These are phyloP conservation scores for Davidsoniella virescens DNA, from an alignment of 2,329 filamentous ascomycete genomes.

Conservation along the genomic window DNA sequence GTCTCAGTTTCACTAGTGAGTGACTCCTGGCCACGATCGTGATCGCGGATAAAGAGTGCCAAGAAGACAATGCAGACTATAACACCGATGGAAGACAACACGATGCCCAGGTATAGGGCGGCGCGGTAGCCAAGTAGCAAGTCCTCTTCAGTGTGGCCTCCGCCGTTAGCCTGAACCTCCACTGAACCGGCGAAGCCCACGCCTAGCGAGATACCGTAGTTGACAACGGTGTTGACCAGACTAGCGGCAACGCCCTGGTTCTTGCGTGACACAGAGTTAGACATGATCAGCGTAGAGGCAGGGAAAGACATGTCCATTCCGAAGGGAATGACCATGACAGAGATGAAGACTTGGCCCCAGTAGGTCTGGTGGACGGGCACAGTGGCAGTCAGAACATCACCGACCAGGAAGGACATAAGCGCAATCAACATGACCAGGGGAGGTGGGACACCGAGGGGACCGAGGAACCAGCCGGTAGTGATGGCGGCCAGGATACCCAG, in stretches of 20 bases:
- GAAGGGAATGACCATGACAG: conserved; percentile 39
- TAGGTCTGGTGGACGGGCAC: conserved; percentile 41
- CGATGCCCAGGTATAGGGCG: conserved; percentile 27
- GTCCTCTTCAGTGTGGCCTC: conserved; percentile 16
- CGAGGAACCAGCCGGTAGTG: conserved; percentile 26
- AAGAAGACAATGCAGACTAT: conserved; percentile 16
- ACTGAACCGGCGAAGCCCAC: conserved; percentile 51
- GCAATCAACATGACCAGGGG: conserved; percentile 29
- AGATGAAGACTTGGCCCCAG: conserved; percentile 47
- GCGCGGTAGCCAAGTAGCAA: conserved; percentile 22
- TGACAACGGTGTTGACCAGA: conserved; percentile 47
- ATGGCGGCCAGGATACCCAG: conserved; percentile 29
- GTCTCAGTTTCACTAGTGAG: conserved; percentile 4
- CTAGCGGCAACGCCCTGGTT: conserved; percentile 33
- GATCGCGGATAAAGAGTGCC: conserved; percentile 8
- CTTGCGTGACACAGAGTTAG: conserved; percentile 30
- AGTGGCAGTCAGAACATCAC: conserved; percentile 27
- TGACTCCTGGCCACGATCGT: not conserved
- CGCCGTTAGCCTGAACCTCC: conserved; percentile 26
- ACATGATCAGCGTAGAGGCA: conserved; percentile 42
- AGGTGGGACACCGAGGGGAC: conserved; percentile 22
- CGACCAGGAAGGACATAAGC: conserved; percentile 27
- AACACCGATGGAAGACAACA: conserved; percentile 22
- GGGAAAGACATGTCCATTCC: conserved; percentile 55
- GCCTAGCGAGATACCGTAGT: conserved; percentile 51